phyloP scores from a whole-genome alignment of 441 rosid genomes.

The Brassica hybrid region DNA sequence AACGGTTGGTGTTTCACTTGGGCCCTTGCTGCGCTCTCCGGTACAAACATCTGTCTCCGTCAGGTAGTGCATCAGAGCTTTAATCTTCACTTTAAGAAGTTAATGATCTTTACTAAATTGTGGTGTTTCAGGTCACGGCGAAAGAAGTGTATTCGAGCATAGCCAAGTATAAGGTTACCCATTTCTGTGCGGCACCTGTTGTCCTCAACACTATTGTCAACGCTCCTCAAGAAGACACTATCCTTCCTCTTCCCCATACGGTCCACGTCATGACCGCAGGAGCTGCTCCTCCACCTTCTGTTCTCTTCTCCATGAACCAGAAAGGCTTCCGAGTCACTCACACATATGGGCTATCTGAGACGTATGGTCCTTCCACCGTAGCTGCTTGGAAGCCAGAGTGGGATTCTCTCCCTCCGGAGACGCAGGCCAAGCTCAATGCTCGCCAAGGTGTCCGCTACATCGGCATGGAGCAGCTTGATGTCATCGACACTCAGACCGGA shows the following conservation, averaged over 20 bases:
- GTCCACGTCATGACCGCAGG: constrained; percentile 92
- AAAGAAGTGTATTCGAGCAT: constrained; percentile 83
- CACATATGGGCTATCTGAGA: constrained; percentile 92
- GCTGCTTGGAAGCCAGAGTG: constrained; percentile 96
- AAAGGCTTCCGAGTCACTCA: constrained; percentile 82
- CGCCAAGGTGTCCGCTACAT: constrained; percentile 90
- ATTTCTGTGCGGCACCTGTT: constrained; percentile 89
- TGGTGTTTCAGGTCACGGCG: constrained; percentile 73
- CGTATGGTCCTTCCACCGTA: constrained; percentile 82
- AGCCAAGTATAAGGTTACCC: constrained; percentile 71
- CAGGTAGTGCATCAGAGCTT: constrained; percentile 55
- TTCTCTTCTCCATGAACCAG: constrained; percentile 71
- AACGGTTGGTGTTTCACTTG: constrained; percentile 93
- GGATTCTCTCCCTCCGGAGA: constrained; percentile 75
- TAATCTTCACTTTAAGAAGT: neutral
- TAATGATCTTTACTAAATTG: neutral
- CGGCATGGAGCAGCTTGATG: constrained; percentile 76
- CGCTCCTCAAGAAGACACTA: constrained; percentile 70
- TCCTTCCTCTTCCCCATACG: constrained; percentile 79
- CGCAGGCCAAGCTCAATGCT: constrained; percentile 84
- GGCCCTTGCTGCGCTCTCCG: constrained; percentile 77
- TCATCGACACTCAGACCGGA: constrained; percentile 64
- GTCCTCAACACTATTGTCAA: constrained; percentile 81
- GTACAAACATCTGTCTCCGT: constrained; percentile 85
- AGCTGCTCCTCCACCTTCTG: constrained; percentile 86